phyloP scores from a whole-genome alignment of 2,329 filamentous ascomycete species.

The Pleurostoma richardsiae region DNA sequence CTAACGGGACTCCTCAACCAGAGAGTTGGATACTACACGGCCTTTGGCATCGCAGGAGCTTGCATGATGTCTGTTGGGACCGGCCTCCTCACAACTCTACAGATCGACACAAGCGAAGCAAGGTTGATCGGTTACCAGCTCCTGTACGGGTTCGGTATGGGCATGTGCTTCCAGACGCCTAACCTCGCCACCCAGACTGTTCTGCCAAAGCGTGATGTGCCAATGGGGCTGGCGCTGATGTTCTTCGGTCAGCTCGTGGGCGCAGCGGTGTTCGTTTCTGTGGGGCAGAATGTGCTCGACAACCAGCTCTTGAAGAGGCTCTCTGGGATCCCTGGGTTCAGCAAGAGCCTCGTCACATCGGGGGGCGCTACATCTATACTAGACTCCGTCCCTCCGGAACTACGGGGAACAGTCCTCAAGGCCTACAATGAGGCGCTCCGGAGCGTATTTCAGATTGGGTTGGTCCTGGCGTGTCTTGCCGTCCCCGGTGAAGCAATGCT shows the following conservation, averaged over 20 bases:
- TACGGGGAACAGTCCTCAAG: conserved; percentile 39
- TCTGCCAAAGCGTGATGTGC: conserved; percentile 34
- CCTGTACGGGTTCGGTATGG: conserved; percentile 28
- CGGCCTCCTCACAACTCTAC: conserved; percentile 29
- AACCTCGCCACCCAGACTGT: conserved; percentile 35
- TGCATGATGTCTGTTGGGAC: conserved; percentile 17
- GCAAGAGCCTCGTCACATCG: conserved; percentile 23
- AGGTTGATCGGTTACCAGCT: conserved; percentile 32
- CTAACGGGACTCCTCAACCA: conserved; percentile 15
- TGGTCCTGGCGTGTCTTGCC: conserved; percentile 42
- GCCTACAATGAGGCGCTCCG: conserved; percentile 54
- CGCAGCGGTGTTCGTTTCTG: conserved; percentile 38
- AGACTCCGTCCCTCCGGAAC: conserved; percentile 35
- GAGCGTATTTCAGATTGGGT: conserved; percentile 49
- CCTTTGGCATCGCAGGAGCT: conserved; percentile 20
- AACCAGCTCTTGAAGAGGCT: conserved; percentile 24
- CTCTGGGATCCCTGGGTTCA: conserved; percentile 22
- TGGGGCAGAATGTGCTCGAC: conserved; percentile 35
- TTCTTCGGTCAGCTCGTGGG: conserved; percentile 42
- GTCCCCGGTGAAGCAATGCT: conserved; percentile 46
- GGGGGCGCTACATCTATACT: conserved; percentile 47
- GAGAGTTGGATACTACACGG: conserved; percentile 27
- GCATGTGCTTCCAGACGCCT: conserved; percentile 26
- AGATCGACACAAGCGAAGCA: conserved; percentile 15
- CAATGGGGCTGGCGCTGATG: conserved; percentile 36